Evolutionary conservation across 345 rosid species (phyloP).

Genomic region (Salix suchowensis): DNA sequence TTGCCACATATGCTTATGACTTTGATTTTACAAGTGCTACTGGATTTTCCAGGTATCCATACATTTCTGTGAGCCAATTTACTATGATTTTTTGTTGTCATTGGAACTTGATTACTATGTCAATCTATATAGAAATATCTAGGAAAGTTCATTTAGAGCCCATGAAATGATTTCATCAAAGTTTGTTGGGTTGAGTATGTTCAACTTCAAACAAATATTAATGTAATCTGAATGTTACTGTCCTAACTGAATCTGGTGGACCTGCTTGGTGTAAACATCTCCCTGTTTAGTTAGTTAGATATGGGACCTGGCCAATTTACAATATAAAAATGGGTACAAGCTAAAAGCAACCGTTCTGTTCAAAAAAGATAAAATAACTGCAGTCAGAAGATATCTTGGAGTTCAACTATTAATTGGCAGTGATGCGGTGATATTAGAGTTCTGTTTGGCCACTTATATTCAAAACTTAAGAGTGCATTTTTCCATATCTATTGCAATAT

Average conservation of each 20-base stretch:
- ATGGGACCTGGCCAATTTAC: too few species aligned
- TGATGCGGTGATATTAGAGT: not conserved
- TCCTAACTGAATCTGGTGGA: not conserved
- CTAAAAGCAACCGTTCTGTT: not conserved
- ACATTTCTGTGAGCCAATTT: not conserved
- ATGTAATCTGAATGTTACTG: not conserved
- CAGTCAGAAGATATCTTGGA: not conserved
- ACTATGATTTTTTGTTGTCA: not conserved
- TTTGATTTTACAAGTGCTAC: constrained; percentile 67
- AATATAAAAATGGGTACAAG: not conserved
- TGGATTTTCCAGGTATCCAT: constrained; percentile 79
- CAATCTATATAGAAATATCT: not conserved
- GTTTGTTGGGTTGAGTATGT: not conserved
- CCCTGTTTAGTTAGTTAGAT: too few species aligned
- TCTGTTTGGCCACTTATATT: not conserved
- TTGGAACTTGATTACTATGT: not conserved
- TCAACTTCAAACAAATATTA: not conserved
- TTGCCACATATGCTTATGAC: constrained; percentile 94
- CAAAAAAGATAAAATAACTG: not conserved
- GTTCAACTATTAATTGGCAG: not conserved
- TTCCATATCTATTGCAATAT: not conserved
- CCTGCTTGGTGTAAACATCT: too few species aligned
- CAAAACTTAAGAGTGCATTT: not conserved
- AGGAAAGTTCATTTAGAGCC: not conserved
- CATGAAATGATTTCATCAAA: not conserved